These are phyloP conservation scores for Penicillium canescens DNA, from an alignment of 495 filamentous ascomycete genomes.

Conservation along the genomic window DNA sequence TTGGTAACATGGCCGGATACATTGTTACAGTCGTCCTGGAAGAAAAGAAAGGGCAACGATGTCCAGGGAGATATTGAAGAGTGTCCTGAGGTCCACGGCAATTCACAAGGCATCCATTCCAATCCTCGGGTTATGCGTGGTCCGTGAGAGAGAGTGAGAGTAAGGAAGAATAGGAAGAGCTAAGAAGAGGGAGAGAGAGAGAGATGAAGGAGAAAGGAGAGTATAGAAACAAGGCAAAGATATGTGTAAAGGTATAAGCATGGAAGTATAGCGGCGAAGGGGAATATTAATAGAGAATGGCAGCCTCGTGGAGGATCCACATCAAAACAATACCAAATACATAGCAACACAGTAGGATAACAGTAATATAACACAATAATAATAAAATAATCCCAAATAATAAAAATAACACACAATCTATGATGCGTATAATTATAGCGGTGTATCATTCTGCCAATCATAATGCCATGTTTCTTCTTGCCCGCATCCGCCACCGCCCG, in stretches of 20 bases:
- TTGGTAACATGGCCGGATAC: constrained; percentile 57
- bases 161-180: constrained; percentile 16
- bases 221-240: not conserved
- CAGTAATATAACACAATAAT: constrained; percentile 7
- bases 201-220: constrained; percentile 14
- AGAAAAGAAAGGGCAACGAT: not conserved
- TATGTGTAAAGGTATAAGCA: too few relatives aligned
- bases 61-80: constrained; percentile 8
- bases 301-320: too few relatives aligned
- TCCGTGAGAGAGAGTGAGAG: constrained; percentile 4
- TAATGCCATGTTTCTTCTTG: not conserved
- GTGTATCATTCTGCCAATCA: constrained; percentile 1
- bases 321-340: constrained; percentile 12
- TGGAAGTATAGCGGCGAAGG: too few relatives aligned
- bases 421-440: constrained; percentile 8
- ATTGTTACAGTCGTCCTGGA: constrained; percentile 26
- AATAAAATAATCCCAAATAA: constrained; percentile 3
- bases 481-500: constrained; percentile 7
- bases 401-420: not conserved
- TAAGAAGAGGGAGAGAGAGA: constrained; percentile 15
- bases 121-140: constrained; percentile 10
- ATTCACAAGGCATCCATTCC: constrained; percentile 12
- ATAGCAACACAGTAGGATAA: not conserved
- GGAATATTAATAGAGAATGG: too few relatives aligned
- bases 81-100: constrained; percentile 7